Evolutionary conservation across 768 basidiomycete species (phyloP).

Genomic region (Tylopilus subfusipes): DNA sequence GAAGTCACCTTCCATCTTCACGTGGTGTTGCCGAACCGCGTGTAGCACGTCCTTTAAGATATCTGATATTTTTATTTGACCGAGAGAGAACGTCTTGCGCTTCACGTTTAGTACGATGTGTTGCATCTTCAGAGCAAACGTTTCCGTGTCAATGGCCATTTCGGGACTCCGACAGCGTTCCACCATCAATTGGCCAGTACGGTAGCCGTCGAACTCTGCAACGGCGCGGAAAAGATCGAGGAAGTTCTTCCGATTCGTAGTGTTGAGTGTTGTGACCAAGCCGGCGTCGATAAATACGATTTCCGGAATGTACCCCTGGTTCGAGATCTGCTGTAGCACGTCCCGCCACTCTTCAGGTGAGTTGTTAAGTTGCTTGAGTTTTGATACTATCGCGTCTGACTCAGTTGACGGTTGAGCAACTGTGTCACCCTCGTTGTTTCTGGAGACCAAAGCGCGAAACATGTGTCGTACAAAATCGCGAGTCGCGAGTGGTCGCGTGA

Average conservation of each 20-base stretch:
- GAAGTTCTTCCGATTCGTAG: slow-evolving; percentile 85
- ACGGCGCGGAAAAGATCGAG: slow-evolving; percentile 95
- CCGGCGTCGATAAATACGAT: slow-evolving; percentile 97
- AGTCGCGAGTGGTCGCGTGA: slow-evolving; percentile 80
- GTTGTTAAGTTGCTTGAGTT: slow-evolving; percentile 58
- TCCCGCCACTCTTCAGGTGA: slow-evolving; percentile 65
- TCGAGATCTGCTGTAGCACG: slow-evolving; percentile 59
- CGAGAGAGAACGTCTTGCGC: slow-evolving; percentile 94
- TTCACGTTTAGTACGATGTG: slow-evolving; percentile 92
- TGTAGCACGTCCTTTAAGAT: slow-evolving; percentile 85
- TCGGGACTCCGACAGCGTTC: slow-evolving; percentile 91
- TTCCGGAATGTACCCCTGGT: slow-evolving; percentile 84
- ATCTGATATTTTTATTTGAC: slow-evolving; percentile 95
- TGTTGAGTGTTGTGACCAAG: slow-evolving; percentile 83
- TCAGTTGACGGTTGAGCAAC: slow-evolving; percentile 35
- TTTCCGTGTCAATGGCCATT: slow-evolving; percentile 86
- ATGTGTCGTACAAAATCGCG: slow-evolving; percentile 59
- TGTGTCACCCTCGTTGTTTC: slow-evolving; percentile 23
- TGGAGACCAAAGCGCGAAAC: slow-evolving; percentile 49
- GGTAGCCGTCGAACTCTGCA: slow-evolving; percentile 96
- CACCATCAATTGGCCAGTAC: slow-evolving; percentile 92
- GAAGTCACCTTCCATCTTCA: slow-evolving; percentile 98
- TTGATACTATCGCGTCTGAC: slow-evolving; percentile 62
- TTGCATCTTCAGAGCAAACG: slow-evolving; percentile 97
- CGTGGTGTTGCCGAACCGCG: slow-evolving; percentile 86